Evolutionary conservation across 768 basidiomycete species (phyloP).

Genomic region (Termitomyces sp.): DNA sequence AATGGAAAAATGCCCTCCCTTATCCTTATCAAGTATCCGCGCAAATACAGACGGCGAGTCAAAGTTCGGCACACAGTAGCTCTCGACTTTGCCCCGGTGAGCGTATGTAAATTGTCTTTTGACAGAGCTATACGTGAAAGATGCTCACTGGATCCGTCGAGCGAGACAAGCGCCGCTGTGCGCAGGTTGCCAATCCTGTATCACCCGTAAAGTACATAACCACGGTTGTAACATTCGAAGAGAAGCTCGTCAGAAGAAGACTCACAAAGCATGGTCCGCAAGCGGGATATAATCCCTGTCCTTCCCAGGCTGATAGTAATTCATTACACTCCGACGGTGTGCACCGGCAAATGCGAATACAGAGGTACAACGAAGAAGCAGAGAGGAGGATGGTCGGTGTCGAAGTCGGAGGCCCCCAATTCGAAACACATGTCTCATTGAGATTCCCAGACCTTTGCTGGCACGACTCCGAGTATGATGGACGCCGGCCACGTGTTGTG

Average conservation of each 20-base stretch:
- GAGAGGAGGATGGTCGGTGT: not conserved
- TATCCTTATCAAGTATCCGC: slow-evolving; percentile 81
- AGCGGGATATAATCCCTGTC: slow-evolving; percentile 70
- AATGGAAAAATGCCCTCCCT: slow-evolving; percentile 92
- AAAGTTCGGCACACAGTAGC: slow-evolving; percentile 89
- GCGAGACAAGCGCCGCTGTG: slow-evolving; percentile 78
- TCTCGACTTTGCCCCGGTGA: slow-evolving; percentile 56
- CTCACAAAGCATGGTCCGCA: slow-evolving; percentile 76
- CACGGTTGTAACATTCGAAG: not conserved
- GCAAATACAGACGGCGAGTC: slow-evolving; percentile 93
- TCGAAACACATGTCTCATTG: not conserved
- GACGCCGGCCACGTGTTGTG: no score
- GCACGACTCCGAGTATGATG: no score
- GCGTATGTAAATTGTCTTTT: not conserved
- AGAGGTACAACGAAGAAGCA: not conserved
- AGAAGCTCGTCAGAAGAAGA: not conserved
- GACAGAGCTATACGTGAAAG: not conserved
- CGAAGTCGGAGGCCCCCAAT: not conserved
- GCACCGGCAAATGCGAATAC: not conserved
- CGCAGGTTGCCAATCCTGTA: slow-evolving; percentile 76
- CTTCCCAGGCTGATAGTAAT: slow-evolving; percentile 42
- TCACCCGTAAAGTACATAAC: not conserved
- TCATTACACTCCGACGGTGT: slow-evolving; percentile 31
- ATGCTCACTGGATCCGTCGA: slow-evolving; percentile 71
- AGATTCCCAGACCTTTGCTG: not conserved